These are phyloP conservation scores for Raffaelea deltoideospora DNA, from an alignment of 2,329 filamentous ascomycete species.

Conservation along the genomic window DNA sequence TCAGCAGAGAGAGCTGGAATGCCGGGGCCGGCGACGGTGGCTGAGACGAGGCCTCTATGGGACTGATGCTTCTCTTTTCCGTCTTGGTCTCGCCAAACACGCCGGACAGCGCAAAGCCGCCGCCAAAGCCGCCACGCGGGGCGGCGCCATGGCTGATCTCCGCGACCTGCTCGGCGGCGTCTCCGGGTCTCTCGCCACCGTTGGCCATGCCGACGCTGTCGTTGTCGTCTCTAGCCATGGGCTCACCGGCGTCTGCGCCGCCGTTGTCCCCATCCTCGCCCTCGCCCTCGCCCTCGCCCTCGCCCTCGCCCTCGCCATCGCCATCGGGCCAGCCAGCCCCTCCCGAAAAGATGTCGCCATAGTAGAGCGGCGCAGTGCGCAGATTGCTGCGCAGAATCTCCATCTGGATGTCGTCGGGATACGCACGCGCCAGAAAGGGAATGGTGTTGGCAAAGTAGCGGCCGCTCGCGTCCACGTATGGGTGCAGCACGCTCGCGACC, in stretches of 20 bases:
- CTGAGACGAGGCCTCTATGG: too few relatives aligned
- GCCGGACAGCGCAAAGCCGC: too few relatives aligned
- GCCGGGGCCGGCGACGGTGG: too few relatives aligned
- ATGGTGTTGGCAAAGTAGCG: conserved; percentile 58
- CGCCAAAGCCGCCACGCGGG: too few relatives aligned
- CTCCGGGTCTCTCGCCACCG: too few relatives aligned
- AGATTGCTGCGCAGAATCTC: conserved; percentile 56
- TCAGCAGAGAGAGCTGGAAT: too few relatives aligned
- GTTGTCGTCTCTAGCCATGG: conserved; percentile 16
- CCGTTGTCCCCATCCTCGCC: conserved; percentile 21
- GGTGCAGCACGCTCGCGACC: conserved; percentile 69
- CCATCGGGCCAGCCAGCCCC: too few relatives aligned
- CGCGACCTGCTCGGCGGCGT: too few relatives aligned
- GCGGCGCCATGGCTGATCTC: too few relatives aligned
- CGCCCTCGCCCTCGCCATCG: too few relatives aligned
- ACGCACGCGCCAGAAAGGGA: conserved; percentile 59
- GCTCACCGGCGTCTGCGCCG: conserved; percentile 19
- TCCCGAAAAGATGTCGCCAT: conserved; percentile 13
- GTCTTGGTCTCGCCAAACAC: too few relatives aligned
- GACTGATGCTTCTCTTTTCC: too few relatives aligned
- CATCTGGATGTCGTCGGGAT: conserved; percentile 45
- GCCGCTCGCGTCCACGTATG: conserved; percentile 48
- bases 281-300: conserved; percentile 33
- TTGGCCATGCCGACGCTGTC: background rate
- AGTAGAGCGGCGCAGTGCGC: conserved; percentile 19